Base-by-base conservation (phyloP, 352 stramenopile genomes). In the Phytophthora ramorum region DNA sequence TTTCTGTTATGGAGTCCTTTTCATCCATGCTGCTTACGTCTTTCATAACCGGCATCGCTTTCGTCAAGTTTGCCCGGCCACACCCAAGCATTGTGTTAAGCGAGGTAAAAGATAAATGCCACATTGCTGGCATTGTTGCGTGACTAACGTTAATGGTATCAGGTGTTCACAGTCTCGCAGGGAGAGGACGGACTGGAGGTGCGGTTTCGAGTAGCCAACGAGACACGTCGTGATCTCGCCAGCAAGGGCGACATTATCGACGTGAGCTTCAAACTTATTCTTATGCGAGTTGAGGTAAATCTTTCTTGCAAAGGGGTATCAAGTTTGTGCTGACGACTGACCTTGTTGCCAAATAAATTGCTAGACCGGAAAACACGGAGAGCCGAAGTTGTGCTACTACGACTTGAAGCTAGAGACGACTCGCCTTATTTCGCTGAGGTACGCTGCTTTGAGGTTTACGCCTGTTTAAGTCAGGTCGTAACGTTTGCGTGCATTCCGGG, bases 381-480 rank as follows among this genome's bases (percentile, higher is more conserved):
- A 81, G 24, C 86, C 79, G 34, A 84, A 75, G 59, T 64, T 90
- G 20, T 90, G 81, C 35, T 89, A 88, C 60, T 90, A 90, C 35
- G 79, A 90, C 48, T 44, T 90, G 17, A 63, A 75, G 8, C 56
- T 90, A 20, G 63, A 84, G 26, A 77, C 72, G 28, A 48, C 68
- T 10, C 85, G 55, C 32, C 82, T 83, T 34, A 84, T 90, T 62
- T 73, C 76, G 6, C 32, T 90, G 13, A 71, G 81, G 78, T 83
- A 60, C 4, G 41, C 20, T 44, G 7, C 14, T 37, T 41, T 59
- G 6, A 34, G 3, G 22, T 20, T 12, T 44, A 7, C 8, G 37
- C 14, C 4, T 44, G 37, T 19, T 5, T 22, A 41, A 17, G 10
- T 40, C 37, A 17, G 3, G 7, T 48, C 7, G 12, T 47, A 46